Evolutionary conservation across 495 filamentous ascomycete species (phyloP), one percentile per base, ranked within the genome.

Genomic region (Tuber microsphaerosporum): DNA sequence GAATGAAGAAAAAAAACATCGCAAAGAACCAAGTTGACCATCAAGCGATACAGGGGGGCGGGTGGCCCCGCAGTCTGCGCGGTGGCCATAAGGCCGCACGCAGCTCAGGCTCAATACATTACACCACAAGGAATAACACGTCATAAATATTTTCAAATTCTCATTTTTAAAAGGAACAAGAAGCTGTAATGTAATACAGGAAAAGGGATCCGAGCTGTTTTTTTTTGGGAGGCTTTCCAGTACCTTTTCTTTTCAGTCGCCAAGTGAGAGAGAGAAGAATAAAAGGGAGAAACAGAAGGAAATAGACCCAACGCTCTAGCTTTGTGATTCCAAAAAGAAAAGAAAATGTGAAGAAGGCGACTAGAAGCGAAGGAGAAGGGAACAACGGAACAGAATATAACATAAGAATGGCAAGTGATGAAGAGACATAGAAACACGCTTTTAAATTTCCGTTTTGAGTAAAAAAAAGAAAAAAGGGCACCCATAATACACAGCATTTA

Each of bases 311-410:
- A 73, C 77, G 45, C 77, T 79, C 77, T 79, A 79, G 39, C 76
- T 79, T 79, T 79, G 77, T 79, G 71, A 79, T 79, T 79, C 76
- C 77, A 79, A 79, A 79, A 79, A 79, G 70, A 75, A 79, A 73
- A 79, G 68, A 74, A 79, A 70, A 79, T 78, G 78, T 75, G 43
- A 79, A 79, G 77, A 65, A 17, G 56, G 56, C 10, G 12, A 3
- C 9, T 16, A 12, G 26, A 22, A n/a, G n/a, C n/a, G 12, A 65
- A 65, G 56, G 56, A 4, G 56, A 65, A 65, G n/a, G 56, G 56
- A 17, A 65, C 26, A 65, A 31, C n/a, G 56, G n/a, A 31, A 26
- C 56, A 65, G 56, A 65, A 31, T 31, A 65, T 65, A 31, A 65
- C 56, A 65, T 65, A 65, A 31, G n/a, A 65, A 65, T 65, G 10